Percentiles rank a stretch among this genome's conserved stretches.
phyloP scores from a whole-genome alignment of 768 basidiomycete species.

The Cystobasidiopsis lactophilus region DNA sequence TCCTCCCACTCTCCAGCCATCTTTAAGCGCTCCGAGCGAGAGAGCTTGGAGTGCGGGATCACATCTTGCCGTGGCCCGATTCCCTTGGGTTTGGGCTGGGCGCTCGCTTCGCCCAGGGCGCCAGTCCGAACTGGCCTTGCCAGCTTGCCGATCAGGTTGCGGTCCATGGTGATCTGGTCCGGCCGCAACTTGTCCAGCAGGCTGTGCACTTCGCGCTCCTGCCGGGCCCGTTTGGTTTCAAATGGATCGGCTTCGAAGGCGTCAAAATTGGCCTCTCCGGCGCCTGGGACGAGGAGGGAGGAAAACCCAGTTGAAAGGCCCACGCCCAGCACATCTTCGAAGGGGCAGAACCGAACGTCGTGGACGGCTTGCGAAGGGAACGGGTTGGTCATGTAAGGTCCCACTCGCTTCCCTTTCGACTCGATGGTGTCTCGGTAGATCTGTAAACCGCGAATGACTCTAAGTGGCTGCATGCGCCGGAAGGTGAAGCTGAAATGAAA shows the following conservation, averaged over 20 bases:
- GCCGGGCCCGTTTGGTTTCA: conserved; percentile 54
- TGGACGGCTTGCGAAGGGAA: conserved; percentile 57
- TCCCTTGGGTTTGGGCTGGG: conserved; percentile 15
- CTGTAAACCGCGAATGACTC: conserved; percentile 26
- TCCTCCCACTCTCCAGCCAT: conserved; percentile 20
- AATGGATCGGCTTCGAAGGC: conserved; percentile 83
- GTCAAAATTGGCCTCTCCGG: conserved; percentile 89
- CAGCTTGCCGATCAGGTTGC: conserved; percentile 24
- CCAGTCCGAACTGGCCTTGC: conserved; percentile 28
- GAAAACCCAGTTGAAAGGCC: conserved; percentile 57
- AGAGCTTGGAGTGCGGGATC: conserved; percentile 45
- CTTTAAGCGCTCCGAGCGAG: conserved; percentile 49
- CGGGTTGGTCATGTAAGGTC: conserved; percentile 64
- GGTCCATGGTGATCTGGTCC: conserved; percentile 55
- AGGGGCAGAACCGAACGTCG: conserved; percentile 64
- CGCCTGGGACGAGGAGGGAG: conserved; percentile 68
- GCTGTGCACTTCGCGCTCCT: conserved; percentile 74
- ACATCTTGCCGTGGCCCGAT: conserved; percentile 24
- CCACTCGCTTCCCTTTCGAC: conserved; percentile 26
- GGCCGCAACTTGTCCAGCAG: conserved; percentile 89
- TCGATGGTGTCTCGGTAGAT: conserved; percentile 34
- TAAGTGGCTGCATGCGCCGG: background rate
- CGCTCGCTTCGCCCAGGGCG: conserved; percentile 36
- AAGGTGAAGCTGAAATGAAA: background rate
- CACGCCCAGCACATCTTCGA: conserved; percentile 60